Percentiles rank a stretch among this genome's conserved stretches.
phyloP scores from a whole-genome alignment of 805 yeast genomes.

The Kazachstania viticola region DNA sequence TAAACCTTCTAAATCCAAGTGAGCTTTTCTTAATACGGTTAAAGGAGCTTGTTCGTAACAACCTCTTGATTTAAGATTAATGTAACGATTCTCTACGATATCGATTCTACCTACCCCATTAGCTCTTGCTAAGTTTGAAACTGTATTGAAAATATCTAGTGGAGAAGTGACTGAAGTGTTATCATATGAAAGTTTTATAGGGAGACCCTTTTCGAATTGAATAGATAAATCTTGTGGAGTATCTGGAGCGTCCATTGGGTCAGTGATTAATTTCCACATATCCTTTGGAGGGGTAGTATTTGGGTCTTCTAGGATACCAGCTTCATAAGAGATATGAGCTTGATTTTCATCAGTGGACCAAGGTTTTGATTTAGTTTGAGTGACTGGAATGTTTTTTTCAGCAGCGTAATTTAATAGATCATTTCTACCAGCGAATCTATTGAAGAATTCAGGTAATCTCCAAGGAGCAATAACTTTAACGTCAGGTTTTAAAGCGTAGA shows the following conservation, averaged over 20 bases:
- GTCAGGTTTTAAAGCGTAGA: slow-evolving; percentile 97
- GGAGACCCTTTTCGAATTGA: slow-evolving; percentile 76
- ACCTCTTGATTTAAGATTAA: slow-evolving; percentile 97
- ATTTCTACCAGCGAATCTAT: slow-evolving; percentile 96
- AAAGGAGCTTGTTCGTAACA: slow-evolving; percentile 99
- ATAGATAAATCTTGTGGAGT: slow-evolving; percentile 82
- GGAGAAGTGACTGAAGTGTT: slow-evolving; percentile 71
- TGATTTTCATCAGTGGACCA: slow-evolving; percentile 99
- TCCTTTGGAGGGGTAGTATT: slow-evolving; percentile 98
- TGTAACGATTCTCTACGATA: slow-evolving; percentile 97
- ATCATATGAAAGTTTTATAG: slow-evolving; percentile 61
- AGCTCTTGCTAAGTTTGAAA: slow-evolving; percentile 93
- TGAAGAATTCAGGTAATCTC: slow-evolving; percentile 93
- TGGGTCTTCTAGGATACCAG: slow-evolving; percentile 98
- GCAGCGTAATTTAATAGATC: slow-evolving; percentile 92
- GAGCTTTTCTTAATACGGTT: slow-evolving; percentile 86
- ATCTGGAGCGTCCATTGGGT: slow-evolving; percentile 91
- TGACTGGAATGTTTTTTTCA: slow-evolving; percentile 81
- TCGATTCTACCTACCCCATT: slow-evolving; percentile 99
- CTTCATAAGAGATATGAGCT: slow-evolving; percentile 98
- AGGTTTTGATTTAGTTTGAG: slow-evolving; percentile 97
- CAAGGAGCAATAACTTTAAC: slow-evolving; percentile 97
- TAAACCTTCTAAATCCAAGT: slow-evolving; percentile 93
- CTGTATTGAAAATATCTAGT: slow-evolving; percentile 83
- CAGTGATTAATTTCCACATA: slow-evolving; percentile 98